Conservation (phyloP, 2,329 filamentous ascomycete genomes). For the Fusarium foetens region DNA sequence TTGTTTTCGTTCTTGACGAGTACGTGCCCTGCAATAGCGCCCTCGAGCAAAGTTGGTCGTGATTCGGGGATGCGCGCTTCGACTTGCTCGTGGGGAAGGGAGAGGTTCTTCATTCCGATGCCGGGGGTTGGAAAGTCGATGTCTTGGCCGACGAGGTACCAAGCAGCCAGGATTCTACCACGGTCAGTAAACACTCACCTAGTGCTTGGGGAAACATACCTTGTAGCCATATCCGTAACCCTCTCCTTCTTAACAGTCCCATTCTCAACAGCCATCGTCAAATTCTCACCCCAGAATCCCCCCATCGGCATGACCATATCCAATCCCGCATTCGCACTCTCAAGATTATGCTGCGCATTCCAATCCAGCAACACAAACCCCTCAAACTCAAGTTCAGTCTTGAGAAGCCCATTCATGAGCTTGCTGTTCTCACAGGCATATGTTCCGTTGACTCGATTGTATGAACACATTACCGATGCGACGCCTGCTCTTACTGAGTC, state of each 20-base stretch:
- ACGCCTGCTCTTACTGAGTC: conserved; percentile 68
- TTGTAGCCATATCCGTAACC: conserved; percentile 81
- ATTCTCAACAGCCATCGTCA: conserved; percentile 80
- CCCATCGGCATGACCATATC: conserved; percentile 76
- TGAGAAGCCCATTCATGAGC: conserved; percentile 74
- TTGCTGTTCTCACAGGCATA: conserved; percentile 80
- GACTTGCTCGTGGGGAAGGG: conserved; percentile 55
- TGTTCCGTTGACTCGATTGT: conserved; percentile 76
- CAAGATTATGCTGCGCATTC: conserved; percentile 71
- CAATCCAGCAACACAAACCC: conserved; percentile 78
- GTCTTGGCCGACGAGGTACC: conserved; percentile 54
- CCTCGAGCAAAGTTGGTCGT: conserved; percentile 57
- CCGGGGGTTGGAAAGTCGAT: conserved; percentile 58
- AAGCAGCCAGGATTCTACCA: conserved; percentile 24
- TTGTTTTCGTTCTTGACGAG: conserved; percentile 78
- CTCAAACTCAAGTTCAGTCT: conserved; percentile 70
- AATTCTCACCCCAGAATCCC: conserved; percentile 70
- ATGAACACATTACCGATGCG: conserved; percentile 72
- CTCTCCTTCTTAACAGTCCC: conserved; percentile 77
- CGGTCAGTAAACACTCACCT: background rate
- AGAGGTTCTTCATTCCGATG: conserved; percentile 70
- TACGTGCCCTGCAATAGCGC: conserved; percentile 70
- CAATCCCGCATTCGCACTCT: conserved; percentile 65
- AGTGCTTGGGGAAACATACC: conserved; percentile 53
- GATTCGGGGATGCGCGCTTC: conserved; percentile 62